Conservation (phyloP, 1,284 basidiomycete species). For the Trichosporon sp. region DNA sequence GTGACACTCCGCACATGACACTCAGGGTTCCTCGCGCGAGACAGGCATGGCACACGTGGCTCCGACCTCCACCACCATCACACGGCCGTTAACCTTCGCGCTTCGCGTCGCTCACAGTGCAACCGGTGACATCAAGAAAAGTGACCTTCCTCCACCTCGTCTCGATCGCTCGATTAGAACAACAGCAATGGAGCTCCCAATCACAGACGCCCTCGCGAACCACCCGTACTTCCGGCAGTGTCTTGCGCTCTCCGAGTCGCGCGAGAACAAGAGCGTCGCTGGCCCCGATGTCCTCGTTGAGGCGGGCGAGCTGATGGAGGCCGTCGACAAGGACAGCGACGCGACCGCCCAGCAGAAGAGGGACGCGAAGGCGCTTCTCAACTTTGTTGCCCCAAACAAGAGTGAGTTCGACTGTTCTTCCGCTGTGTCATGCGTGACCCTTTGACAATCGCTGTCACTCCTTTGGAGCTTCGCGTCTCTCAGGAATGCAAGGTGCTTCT, state of each 20-base stretch:
- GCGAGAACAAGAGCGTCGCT: background rate
- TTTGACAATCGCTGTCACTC: too few relatives aligned
- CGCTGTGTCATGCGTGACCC: too few relatives aligned
- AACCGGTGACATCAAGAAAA: background rate
- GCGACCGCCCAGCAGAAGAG: conserved; percentile 35
- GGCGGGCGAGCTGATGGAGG: conserved; percentile 70
- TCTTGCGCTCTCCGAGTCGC: conserved; percentile 8
- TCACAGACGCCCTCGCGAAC: conserved; percentile 11
- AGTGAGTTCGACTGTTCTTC: background rate
- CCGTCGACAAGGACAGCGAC: conserved; percentile 86
- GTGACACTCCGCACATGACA: background rate
- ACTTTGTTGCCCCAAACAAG: conserved; percentile 14
- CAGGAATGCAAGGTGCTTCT: too few relatives aligned
- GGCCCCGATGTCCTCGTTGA: conserved; percentile 70
- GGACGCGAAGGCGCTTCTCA: conserved; percentile 12
- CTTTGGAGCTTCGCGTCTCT: too few relatives aligned
- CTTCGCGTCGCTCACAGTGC: background rate
- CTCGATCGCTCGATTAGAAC: background rate
- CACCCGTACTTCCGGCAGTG: conserved; percentile 10
- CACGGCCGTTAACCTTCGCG: background rate
- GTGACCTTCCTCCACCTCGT: background rate
- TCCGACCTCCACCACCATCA: background rate
- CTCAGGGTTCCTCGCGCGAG: background rate
- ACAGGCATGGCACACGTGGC: background rate
- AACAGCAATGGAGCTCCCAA: conserved; percentile 3